Evolutionary conservation across 805 yeast species (phyloP).

Genomic region (Brettanomyces sp.): DNA sequence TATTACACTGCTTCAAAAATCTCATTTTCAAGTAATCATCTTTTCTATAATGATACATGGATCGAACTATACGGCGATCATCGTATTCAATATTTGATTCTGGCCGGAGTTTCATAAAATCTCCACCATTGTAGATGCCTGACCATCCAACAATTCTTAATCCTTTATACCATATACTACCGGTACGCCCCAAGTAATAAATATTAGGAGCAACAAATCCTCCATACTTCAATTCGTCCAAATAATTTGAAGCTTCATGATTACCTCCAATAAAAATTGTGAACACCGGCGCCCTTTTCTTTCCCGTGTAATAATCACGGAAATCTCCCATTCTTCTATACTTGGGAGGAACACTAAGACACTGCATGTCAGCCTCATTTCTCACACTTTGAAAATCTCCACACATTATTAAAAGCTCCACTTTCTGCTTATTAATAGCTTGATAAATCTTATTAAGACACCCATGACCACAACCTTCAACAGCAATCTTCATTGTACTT

Average conservation of each 20-base stretch:
- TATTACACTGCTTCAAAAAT: slow-evolving; percentile 22
- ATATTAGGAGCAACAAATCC: slow-evolving; percentile 92
- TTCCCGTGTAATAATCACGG: slow-evolving; percentile 56
- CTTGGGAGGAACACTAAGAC: slow-evolving; percentile 73
- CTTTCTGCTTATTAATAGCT: slow-evolving; percentile 15
- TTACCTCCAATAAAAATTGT: slow-evolving; percentile 92
- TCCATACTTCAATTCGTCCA: slow-evolving; percentile 67
- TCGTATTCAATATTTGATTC: slow-evolving; percentile 40
- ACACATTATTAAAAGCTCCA: slow-evolving; percentile 64
- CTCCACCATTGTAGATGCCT: slow-evolving; percentile 63
- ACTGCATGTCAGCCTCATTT: slow-evolving; percentile 48
- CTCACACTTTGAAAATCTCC: slow-evolving; percentile 91
- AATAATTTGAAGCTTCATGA: slow-evolving; percentile 80
- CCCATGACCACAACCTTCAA: slow-evolving; percentile 91
- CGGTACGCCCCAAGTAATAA: slow-evolving; percentile 73
- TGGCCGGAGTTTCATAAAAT: slow-evolving; percentile 32
- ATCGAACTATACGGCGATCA: slow-evolving; percentile 31
- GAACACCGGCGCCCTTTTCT: slow-evolving; percentile 54
- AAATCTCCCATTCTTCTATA: slow-evolving; percentile 75
- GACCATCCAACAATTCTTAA: slow-evolving; percentile 72
- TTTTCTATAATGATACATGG: slow-evolving; percentile 68
- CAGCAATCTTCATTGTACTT: slow-evolving; percentile 38
- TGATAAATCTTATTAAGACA: slow-evolving; percentile 52
- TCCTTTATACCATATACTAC: slow-evolving; percentile 68
- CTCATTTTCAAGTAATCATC: slow-evolving; percentile 50